Evolutionary conservation across 768 basidiomycete genomes (phyloP).

Genomic region (Ramaria sp.): DNA sequence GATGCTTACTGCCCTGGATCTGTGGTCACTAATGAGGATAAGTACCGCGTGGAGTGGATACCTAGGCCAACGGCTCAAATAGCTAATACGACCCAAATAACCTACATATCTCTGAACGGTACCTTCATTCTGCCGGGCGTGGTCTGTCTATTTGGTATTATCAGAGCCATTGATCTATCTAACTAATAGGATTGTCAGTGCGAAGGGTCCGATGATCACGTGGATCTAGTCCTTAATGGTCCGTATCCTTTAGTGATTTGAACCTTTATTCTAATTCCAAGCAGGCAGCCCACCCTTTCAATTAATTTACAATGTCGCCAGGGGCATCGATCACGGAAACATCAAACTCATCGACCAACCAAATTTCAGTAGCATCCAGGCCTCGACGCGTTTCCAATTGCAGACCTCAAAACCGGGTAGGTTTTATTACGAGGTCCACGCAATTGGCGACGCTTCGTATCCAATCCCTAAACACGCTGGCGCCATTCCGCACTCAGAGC

Average conservation of each 20-base stretch:
- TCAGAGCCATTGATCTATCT: not conserved
- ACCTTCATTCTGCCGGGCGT: constrained; percentile 68
- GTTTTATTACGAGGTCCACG: constrained; percentile 85
- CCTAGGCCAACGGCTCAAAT: constrained; percentile 68
- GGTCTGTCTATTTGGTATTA: not conserved
- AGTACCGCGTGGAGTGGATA: constrained; percentile 69
- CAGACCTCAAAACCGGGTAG: constrained; percentile 68
- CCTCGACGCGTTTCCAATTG: constrained; percentile 69
- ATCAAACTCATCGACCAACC: constrained; percentile 66
- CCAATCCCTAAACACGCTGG: constrained; percentile 47
- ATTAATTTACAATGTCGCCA: constrained; percentile 79
- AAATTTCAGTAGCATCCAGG: constrained; percentile 77
- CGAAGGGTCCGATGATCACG: constrained; percentile 69
- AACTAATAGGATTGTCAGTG: constrained; percentile 26
- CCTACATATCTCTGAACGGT: constrained; percentile 53
- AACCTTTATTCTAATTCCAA: not conserved
- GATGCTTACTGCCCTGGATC: constrained; percentile 83
- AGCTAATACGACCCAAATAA: constrained; percentile 43
- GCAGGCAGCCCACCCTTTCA: constrained; percentile 88
- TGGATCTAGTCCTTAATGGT: constrained; percentile 79
- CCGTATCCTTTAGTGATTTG: constrained; percentile 12
- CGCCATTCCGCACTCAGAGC: constrained; percentile 55
- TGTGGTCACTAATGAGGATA: constrained; percentile 46
- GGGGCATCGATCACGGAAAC: constrained; percentile 54
- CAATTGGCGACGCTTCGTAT: constrained; percentile 79